Evolutionary conservation across 306 rosid genomes (phyloP).

Genomic region (Sicyos edulis): DNA sequence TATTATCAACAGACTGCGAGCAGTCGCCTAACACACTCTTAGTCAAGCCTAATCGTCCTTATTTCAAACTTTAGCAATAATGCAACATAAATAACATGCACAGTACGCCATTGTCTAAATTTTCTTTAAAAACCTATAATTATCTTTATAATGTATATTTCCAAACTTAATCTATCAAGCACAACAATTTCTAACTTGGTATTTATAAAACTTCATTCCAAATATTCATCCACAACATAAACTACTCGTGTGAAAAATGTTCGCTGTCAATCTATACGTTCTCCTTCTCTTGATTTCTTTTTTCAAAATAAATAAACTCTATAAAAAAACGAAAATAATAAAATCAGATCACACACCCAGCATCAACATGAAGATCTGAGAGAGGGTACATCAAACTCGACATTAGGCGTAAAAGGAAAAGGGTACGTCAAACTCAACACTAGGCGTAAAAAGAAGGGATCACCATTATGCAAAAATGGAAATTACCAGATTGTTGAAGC

Average conservation of each 20-base stretch:
- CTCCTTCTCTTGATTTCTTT: not conserved
- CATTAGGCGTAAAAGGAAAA: not conserved
- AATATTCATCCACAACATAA: slow-evolving; percentile 1
- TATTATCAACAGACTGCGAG: not conserved
- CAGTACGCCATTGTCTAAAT: not conserved
- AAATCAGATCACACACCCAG: not conserved
- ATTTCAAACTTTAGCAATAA: not conserved
- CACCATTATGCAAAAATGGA: not conserved
- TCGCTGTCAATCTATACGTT: not conserved
- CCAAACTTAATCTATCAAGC: not conserved
- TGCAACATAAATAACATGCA: not conserved
- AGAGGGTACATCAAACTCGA: not conserved
- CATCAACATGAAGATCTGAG: not conserved
- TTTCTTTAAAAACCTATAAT: not conserved
- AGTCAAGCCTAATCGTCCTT: too few species aligned
- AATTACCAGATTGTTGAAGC: slow-evolving; percentile 8
- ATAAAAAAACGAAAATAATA: not conserved
- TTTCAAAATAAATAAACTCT: not conserved
- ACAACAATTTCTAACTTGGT: not conserved
- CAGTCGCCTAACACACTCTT: too few species aligned
- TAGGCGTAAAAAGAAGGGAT: too few species aligned
- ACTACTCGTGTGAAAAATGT: not conserved
- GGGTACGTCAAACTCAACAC: not conserved
- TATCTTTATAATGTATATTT: not conserved
- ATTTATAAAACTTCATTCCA: slow-evolving; percentile 8